Base-by-base conservation (phyloP, 768 basidiomycete species). In the Dioszegia hungarica region DNA sequence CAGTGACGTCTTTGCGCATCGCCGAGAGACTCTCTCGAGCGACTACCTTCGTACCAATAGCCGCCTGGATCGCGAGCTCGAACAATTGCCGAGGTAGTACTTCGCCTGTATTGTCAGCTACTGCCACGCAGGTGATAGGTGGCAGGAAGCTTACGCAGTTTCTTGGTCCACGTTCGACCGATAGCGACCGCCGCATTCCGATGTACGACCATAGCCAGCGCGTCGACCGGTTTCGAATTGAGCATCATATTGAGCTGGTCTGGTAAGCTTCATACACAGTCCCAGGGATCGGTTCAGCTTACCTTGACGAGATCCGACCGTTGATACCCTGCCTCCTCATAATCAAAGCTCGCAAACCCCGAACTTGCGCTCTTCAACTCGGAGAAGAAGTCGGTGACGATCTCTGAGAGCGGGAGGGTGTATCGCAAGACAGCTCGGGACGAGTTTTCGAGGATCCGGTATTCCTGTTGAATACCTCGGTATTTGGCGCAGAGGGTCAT, bases 381-480 rank as follows among this genome's bases (percentile, higher is more conserved):
- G 73, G 93, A 89, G 73, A 95, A 98, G 75, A 99, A 98, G 76
- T 91, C 85, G 1, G 89, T 90, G 2, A 98, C 90, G 54, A 98
- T 89, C 76, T 94, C 90, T 51, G 54, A 54, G 61, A 98, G 78
- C 20, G 94, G 94, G n/a, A 98, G 72, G 1, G 79, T 82, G 67
- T 89, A 93, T 12, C 84, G 87, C 61, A 98, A 77, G 51, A 94
- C 87, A 36, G 88, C 82, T 24, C 90, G 84, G 8, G 68, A 67
- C 0, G 74, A 62, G 1, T 62, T 74, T 51, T 94, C 90, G 19
- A 97, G 80, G 70, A 93, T 90, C 29, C 82, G 82, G 77, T 93
- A 87, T 36, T 92, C 87, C 50, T 94, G 75, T 44, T 89, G 84
- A 54, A 86, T 84, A 1, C 86, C 94, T 44, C 95, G 84, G 70